These are phyloP conservation scores for Otatea glauca DNA, from an alignment of 176 grass and related monocot species.

Conservation along the genomic window DNA sequence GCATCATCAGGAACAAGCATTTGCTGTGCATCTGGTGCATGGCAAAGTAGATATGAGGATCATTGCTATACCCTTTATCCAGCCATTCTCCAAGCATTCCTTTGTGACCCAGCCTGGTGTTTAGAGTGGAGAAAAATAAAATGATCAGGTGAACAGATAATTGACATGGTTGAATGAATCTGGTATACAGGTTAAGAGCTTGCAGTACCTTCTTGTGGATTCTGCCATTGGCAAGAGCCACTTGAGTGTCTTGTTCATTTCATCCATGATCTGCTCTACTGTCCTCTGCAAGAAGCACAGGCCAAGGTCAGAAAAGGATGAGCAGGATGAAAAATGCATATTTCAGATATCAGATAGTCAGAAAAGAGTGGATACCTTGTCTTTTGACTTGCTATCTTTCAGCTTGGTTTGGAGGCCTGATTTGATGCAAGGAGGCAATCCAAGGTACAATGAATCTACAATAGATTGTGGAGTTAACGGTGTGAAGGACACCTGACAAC, in stretches of 20 bases:
- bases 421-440: conserved; percentile 25
- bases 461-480: not conserved
- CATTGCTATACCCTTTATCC: conserved; percentile 24
- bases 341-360: conserved; percentile 7
- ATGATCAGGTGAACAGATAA: not conserved
- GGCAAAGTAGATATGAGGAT: not conserved
- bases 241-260: conserved; percentile 62
- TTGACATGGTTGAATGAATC: conserved; percentile 12
- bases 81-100: conserved; percentile 28
- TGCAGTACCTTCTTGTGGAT: conserved; percentile 56
- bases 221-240: conserved; percentile 67
- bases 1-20: not conserved
- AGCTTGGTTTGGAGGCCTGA: conserved; percentile 25
- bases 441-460: conserved; percentile 8
- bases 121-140: not conserved
- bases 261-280: conserved; percentile 37
- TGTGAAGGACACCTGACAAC: conserved; percentile 5
- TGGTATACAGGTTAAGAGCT: not conserved
- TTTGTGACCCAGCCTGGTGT: not conserved
- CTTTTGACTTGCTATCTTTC: not conserved
- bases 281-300: conserved; percentile 48
- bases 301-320: conserved; percentile 17
- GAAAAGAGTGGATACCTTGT: conserved; percentile 10
- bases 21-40: not conserved
- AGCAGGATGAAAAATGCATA: not conserved